These are phyloP conservation scores for Sugiyamaella xylanicola DNA, from an alignment of 1,139 yeast species.

Conservation along the genomic window DNA sequence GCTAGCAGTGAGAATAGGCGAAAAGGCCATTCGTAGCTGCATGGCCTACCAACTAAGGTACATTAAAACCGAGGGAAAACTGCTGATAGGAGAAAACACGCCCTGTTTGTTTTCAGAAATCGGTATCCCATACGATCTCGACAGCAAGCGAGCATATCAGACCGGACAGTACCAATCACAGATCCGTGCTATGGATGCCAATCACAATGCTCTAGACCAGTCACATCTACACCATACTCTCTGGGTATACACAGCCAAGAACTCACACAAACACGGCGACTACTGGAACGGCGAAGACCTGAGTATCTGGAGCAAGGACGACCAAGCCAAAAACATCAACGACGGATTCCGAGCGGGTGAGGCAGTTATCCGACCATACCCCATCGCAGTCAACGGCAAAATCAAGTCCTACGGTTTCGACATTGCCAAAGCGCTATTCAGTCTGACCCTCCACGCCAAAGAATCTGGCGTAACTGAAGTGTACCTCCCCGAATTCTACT, in stretches of 20 bases:
- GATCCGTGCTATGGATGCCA: constrained; percentile 80
- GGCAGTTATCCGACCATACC: constrained; percentile 44
- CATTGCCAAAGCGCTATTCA: constrained; percentile 35
- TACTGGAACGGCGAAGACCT: constrained; percentile 92
- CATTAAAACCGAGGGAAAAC: constrained; percentile 61
- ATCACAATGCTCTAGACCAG: constrained; percentile 75
- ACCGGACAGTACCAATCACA: constrained; percentile 71
- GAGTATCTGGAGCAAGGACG: constrained; percentile 80
- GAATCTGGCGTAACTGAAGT: constrained; percentile 42
- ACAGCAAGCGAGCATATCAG: constrained; percentile 65
- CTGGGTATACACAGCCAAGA: constrained; percentile 80
- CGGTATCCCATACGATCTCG: constrained; percentile 98
- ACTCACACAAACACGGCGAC: constrained; percentile 84
- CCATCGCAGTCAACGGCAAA: constrained; percentile 39
- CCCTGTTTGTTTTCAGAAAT: constrained; percentile 80
- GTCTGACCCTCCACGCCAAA: constrained; percentile 30
- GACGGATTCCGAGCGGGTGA: constrained; percentile 38
- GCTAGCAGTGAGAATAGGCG: constrained; percentile 79
- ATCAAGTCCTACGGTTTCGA: constrained; percentile 37
- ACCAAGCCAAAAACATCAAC: constrained; percentile 35
- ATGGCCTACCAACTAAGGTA: constrained; percentile 65
- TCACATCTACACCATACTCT: constrained; percentile 70
- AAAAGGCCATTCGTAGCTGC: constrained; percentile 70
- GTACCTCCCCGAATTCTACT: constrained; percentile 74
- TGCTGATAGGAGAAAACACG: constrained; percentile 39